Evolutionary conservation across 371 early-diverging fungal species (phyloP).

Genomic region (Mucor circinelloides): DNA sequence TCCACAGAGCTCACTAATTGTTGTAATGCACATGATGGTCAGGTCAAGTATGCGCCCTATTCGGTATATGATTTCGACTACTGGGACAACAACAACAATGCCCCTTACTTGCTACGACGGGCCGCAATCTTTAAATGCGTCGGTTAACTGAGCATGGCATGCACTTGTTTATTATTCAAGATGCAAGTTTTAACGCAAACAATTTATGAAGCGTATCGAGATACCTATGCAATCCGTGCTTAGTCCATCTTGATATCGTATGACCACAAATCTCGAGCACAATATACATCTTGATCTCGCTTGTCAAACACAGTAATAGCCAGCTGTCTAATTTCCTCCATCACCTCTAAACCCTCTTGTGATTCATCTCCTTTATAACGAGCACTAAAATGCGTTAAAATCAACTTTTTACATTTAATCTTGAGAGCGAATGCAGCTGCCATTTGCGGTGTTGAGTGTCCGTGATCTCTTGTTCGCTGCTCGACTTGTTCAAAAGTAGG

Average conservation of each 20-base stretch:
- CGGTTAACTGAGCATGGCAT: no score
- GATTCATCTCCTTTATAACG: conserved; percentile 56
- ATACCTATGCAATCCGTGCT: no score
- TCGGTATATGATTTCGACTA: no score
- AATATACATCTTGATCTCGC: conserved; percentile 36
- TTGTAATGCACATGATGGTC: no score
- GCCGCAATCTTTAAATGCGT: no score
- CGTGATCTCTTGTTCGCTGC: conserved; percentile 46
- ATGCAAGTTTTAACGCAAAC: no score
- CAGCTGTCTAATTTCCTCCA: conserved; percentile 57
- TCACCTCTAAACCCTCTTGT: conserved; percentile 42
- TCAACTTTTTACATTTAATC: conserved; percentile 44
- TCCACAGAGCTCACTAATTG: not conserved
- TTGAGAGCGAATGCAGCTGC: conserved; percentile 52
- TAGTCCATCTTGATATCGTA: conserved; percentile 36
- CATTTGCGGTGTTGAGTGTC: conserved; percentile 71
- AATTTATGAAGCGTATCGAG: no score
- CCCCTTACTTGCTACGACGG: no score
- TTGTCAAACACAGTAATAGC: conserved; percentile 46
- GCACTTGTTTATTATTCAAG: no score
- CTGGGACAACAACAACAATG: no score
- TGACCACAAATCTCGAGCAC: conserved; percentile 51
- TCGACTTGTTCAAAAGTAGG: conserved; percentile 35
- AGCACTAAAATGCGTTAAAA: conserved; percentile 64
- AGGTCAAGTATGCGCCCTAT: no score